A percentile compares a stretch with the other conserved stretches of the same genome.
Evolutionary conservation across 2,329 filamentous ascomycete species (phyloP).

Genomic region (Sarocladium kiliense): DNA sequence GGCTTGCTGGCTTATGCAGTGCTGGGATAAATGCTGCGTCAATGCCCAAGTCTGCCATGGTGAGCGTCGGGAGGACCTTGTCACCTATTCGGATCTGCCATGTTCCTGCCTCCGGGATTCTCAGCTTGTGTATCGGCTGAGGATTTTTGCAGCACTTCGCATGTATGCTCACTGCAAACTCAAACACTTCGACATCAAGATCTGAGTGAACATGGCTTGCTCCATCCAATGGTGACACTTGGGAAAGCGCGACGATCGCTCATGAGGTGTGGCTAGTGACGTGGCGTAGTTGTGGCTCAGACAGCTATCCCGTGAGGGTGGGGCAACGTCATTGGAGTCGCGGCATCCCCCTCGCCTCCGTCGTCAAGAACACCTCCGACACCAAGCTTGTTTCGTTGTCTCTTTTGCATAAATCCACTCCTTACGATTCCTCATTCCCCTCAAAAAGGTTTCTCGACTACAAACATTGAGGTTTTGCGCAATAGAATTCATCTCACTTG

Average conservation of each 20-base stretch:
- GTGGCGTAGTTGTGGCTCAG: conserved; percentile 4
- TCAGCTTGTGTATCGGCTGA: not conserved
- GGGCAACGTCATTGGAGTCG: conserved; percentile 33
- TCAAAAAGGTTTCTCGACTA: not conserved
- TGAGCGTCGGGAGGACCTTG: not conserved
- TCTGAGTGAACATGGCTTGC: too few species aligned
- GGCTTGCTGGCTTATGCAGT: conserved; percentile 75
- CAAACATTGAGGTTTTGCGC: too few species aligned
- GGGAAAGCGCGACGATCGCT: not conserved
- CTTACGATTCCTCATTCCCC: not conserved
- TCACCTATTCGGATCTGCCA: not conserved
- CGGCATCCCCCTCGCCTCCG: conserved; percentile 24
- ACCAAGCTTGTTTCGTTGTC: conserved; percentile 4
- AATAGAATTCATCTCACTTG: not conserved
- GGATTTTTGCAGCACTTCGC: too few species aligned
- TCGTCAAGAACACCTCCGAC: not conserved
- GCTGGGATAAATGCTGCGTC: conserved; percentile 66
- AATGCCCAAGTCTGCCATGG: conserved; percentile 53
- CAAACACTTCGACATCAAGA: too few species aligned
- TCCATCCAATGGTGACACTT: too few species aligned
- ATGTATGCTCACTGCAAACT: too few species aligned
- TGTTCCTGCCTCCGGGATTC: not conserved
- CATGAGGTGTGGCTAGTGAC: not conserved
- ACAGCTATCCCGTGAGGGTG: conserved; percentile 17
- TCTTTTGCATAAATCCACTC: not conserved